Evolutionary conservation across 805 yeast genomes (phyloP).

Genomic region (Metschnikowia dekortorum): DNA sequence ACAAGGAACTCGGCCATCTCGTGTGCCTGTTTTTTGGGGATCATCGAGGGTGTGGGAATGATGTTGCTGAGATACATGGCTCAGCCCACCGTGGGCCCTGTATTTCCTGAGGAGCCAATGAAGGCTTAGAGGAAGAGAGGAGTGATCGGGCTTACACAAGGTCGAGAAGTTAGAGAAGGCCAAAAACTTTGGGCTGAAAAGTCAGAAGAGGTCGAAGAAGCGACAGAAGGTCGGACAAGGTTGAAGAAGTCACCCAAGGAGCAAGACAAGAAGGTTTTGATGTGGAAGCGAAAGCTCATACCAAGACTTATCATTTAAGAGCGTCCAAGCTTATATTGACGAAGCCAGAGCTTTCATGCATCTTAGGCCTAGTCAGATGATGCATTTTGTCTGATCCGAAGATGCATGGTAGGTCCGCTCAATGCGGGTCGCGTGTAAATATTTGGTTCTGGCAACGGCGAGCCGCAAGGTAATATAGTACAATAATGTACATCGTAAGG

Average conservation of each 20-base stretch:
- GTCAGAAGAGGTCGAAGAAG: too few relatives aligned
- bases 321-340: too few relatives aligned
- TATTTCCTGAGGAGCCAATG: slow-evolving; percentile 40
- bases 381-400: too few relatives aligned
- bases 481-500: not conserved
- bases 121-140: slow-evolving; percentile 24
- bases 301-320: too few relatives aligned
- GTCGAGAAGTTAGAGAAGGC: too few relatives aligned
- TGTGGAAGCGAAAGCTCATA: too few relatives aligned
- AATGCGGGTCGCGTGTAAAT: slow-evolving; percentile 12
- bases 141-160: too few relatives aligned
- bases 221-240: too few relatives aligned
- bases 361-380: not conserved
- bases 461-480: not conserved
- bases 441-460: not conserved
- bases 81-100: slow-evolving; percentile 52
- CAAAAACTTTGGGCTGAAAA: too few relatives aligned
- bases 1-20: slow-evolving; percentile 94
- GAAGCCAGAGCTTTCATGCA: too few relatives aligned
- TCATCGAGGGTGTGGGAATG: slow-evolving; percentile 97
- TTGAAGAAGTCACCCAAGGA: too few relatives aligned
- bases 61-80: slow-evolving; percentile 91
- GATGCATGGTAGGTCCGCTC: not conserved
- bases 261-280: too few relatives aligned
- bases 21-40: slow-evolving; percentile 95